These are phyloP conservation scores for Alternaria sp. DNA, from an alignment of 2,329 filamentous ascomycete species.

Conservation along the genomic window DNA sequence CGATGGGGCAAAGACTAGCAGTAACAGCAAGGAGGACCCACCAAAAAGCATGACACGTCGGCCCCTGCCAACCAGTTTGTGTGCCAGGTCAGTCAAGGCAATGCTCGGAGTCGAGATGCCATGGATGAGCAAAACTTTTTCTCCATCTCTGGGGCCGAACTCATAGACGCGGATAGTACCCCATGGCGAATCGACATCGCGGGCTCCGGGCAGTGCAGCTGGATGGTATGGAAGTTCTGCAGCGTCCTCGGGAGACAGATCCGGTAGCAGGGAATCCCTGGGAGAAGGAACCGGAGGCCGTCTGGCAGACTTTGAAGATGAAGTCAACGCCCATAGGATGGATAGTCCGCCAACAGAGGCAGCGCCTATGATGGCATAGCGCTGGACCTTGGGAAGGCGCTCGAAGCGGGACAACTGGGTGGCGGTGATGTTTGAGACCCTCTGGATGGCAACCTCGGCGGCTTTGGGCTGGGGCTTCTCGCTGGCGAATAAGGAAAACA, in stretches of 20 bases:
- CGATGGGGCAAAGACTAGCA: slow-evolving; percentile 1
- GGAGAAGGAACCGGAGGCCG: slow-evolving; percentile 37
- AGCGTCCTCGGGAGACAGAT: slow-evolving; percentile 32
- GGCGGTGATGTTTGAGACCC: slow-evolving; percentile 13
- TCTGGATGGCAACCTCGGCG: slow-evolving; percentile 13
- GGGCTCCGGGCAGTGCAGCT: slow-evolving; percentile 70
- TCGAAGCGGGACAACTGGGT: slow-evolving; percentile 25
- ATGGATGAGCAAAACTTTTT: slow-evolving; percentile 77
- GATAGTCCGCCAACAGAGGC: slow-evolving; percentile 36
- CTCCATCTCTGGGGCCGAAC: slow-evolving; percentile 75
- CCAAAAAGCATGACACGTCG: slow-evolving; percentile 81
- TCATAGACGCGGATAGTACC: slow-evolving; percentile 78
- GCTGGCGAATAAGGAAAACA: slow-evolving; percentile 27
- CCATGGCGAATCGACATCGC: slow-evolving; percentile 73
- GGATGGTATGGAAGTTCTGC: slow-evolving; percentile 65
- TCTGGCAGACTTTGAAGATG: slow-evolving; percentile 21
- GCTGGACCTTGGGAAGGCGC: slow-evolving; percentile 20
- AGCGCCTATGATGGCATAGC: slow-evolving; percentile 29
- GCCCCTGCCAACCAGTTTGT: slow-evolving; percentile 68
- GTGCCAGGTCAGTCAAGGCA: slow-evolving; percentile 70
- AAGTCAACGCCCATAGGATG: slow-evolving; percentile 29
- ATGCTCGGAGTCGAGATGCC: slow-evolving; percentile 82
- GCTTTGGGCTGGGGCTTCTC: slow-evolving; percentile 16
- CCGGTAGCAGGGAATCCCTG: slow-evolving; percentile 30
- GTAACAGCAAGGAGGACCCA: slow-evolving; percentile 45